phyloP scores from a whole-genome alignment of 805 yeast species.

The Barnettozyma sp. region DNA sequence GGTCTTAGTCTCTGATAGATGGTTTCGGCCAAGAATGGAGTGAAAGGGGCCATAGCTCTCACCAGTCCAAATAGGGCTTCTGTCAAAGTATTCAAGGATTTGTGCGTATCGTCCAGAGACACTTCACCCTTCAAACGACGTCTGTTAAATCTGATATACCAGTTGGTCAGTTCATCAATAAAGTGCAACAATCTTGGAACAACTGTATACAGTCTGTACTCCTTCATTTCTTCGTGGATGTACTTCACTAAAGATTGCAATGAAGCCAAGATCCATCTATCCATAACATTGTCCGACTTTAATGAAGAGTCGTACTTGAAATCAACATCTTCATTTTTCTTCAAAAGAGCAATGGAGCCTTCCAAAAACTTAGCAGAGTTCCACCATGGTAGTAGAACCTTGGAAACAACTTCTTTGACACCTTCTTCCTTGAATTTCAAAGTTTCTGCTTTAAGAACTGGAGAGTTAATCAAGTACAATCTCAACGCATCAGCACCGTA shows the following conservation, averaged over 20 bases:
- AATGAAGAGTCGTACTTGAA: conserved; percentile 65
- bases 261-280: conserved; percentile 95
- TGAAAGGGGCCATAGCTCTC: conserved; percentile 98
- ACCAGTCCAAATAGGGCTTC: conserved; percentile 84
- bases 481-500: conserved; percentile 98
- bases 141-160: conserved; percentile 98
- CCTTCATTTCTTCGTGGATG: conserved; percentile 85
- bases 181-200: conserved; percentile 86
- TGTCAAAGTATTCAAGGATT: conserved; percentile 84
- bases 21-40: conserved; percentile 90
- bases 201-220: conserved; percentile 89
- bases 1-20: conserved; percentile 71
- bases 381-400: conserved; percentile 98
- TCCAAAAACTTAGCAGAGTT: conserved; percentile 95
- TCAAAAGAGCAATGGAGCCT: conserved; percentile 80
- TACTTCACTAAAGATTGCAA: conserved; percentile 82
- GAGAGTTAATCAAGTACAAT: conserved; percentile 92
- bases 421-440: conserved; percentile 98
- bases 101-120: conserved; percentile 75
- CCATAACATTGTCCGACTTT: conserved; percentile 85
- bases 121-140: conserved; percentile 94
- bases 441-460: conserved; percentile 94
- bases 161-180: conserved; percentile 92
- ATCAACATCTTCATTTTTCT: conserved; percentile 64
- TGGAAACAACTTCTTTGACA: conserved; percentile 94